Base-by-base conservation (phyloP, 129 eudicot species). In the Chrysanthemum lavandulifolium region DNA sequence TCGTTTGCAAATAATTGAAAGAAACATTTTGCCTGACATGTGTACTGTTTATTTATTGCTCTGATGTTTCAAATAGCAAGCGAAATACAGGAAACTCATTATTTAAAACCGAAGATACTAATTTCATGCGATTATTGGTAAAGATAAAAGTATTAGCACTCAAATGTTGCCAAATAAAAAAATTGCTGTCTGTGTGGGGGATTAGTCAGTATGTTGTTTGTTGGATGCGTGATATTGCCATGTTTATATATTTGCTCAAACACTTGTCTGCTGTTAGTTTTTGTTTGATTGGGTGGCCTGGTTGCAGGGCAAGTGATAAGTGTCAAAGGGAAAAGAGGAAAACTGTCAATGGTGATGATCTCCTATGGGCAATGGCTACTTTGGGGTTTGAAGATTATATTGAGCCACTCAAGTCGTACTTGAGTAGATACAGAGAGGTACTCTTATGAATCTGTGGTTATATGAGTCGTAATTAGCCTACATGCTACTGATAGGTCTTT, bases 321-420 rank as follows among this genome's bases (percentile, higher is more conserved):
- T 90, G 95, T 79, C 95, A 79, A 86, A 90, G 88, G 54, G 97
- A 90, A 83, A 90, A 90, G 78, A 85, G 97, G 80, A 90, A 87
- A 83, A 90, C 95, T 7, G 80, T 90, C 40, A 90, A 90, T 63
- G 97, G 97, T 40, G 97, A 87, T 73, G 97, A 90, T 85, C 81
- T 90, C 75, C 78, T 90, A 48, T 90, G 97, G 97, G 91, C 95
- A 67, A 87, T 90, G 95, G 95, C 89, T 13, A 90, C 95, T 29
- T 77, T 91, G 59, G 97, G 95, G 31, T 85, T 88, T 55, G 92
- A 91, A 84, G 97, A 91, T 77, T 91, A 91, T 69, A 84, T 91
- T 45, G 92, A 91, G 27, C 97, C 97, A 3, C 84, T 91, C 19
- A 91, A 88, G 85, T 80, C 87, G 53, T 88, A 85, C 76, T 68